These are phyloP conservation scores for Daldinia grandis DNA, from an alignment of 495 filamentous ascomycete genomes.

Conservation along the genomic window DNA sequence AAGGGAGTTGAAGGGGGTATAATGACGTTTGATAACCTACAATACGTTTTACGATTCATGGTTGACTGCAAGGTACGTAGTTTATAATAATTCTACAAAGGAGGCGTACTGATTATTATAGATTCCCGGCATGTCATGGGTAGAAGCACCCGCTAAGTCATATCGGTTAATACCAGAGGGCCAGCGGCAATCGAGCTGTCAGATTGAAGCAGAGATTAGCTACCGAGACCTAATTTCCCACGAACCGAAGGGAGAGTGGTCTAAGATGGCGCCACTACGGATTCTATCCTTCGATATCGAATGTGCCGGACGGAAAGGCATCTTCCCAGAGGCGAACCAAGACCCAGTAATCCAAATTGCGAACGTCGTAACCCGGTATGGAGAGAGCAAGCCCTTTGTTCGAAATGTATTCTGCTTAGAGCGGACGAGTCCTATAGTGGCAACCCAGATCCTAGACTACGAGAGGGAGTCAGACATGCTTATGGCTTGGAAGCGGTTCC, in stretches of 20 bases:
- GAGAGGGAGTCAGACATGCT: slow-evolving; percentile 85
- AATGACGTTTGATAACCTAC: slow-evolving; percentile 92
- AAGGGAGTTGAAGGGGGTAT: slow-evolving; percentile 71
- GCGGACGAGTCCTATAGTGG: slow-evolving; percentile 89
- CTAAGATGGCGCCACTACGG: slow-evolving; percentile 95
- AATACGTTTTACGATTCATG: slow-evolving; percentile 97
- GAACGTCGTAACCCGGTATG: slow-evolving; percentile 95
- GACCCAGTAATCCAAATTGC: slow-evolving; percentile 99
- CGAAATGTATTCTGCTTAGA: slow-evolving; percentile 96
- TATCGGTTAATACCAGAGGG: slow-evolving; percentile 70
- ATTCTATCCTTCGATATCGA: slow-evolving; percentile 98
- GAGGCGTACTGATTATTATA: slow-evolving; percentile 44
- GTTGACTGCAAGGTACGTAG: slow-evolving; percentile 80
- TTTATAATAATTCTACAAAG: neutral
- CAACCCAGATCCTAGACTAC: slow-evolving; percentile 89
- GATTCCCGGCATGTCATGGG: slow-evolving; percentile 97
- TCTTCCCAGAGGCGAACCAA: slow-evolving; percentile 90
- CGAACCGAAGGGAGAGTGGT: slow-evolving; percentile 92
- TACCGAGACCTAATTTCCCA: slow-evolving; percentile 88
- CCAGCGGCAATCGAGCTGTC: slow-evolving; percentile 85
- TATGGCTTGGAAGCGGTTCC: slow-evolving; percentile 84
- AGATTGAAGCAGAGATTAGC: slow-evolving; percentile 88
- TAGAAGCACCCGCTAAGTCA: slow-evolving; percentile 78
- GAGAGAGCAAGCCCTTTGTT: slow-evolving; percentile 94
- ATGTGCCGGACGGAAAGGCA: slow-evolving; percentile 94